Conservation (phyloP, 345 rosid genomes). For the Anastatica hierochuntica region DNA sequence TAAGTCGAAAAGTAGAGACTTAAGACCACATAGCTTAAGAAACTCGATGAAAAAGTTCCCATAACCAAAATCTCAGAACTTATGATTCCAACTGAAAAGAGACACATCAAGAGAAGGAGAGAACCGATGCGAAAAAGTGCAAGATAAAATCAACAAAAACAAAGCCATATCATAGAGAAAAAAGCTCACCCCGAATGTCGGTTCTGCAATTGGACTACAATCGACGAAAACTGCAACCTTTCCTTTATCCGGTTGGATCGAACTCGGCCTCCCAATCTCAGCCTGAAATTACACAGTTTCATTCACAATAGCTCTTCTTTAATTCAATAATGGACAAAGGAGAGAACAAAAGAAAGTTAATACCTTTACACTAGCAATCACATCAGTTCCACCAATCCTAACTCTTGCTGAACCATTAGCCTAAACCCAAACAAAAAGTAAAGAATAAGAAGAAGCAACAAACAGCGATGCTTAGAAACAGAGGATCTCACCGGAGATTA, state of each 20-base stretch:
- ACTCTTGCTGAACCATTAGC: constrained; percentile 93
- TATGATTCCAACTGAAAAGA: too few species aligned
- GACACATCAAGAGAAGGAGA: neutral
- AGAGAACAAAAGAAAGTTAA: neutral
- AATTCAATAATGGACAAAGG: neutral
- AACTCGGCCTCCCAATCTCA: constrained; percentile 79
- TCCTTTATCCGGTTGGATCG: constrained; percentile 67
- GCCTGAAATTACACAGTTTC: constrained; percentile 40
- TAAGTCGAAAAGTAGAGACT: too few species aligned
- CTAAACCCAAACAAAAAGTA: constrained; percentile 25
- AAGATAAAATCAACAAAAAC: constrained; percentile 4
- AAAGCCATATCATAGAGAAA: too few species aligned
- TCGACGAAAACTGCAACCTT: constrained; percentile 67
- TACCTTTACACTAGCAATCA: constrained; percentile 95
- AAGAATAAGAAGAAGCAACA: neutral
- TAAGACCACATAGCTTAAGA: neutral
- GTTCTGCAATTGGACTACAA: constrained; percentile 86
- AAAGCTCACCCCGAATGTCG: constrained; percentile 66
- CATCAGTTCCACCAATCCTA: constrained; percentile 69
- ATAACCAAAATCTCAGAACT: neutral
- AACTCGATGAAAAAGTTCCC: constrained; percentile 1
- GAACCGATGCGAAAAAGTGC: neutral
- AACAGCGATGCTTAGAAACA: neutral
- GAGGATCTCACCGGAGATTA: too few species aligned
- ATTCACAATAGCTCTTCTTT: neutral